Conservation (phyloP, 1,284 basidiomycete species). For the Cerioporus squamosus region DNA sequence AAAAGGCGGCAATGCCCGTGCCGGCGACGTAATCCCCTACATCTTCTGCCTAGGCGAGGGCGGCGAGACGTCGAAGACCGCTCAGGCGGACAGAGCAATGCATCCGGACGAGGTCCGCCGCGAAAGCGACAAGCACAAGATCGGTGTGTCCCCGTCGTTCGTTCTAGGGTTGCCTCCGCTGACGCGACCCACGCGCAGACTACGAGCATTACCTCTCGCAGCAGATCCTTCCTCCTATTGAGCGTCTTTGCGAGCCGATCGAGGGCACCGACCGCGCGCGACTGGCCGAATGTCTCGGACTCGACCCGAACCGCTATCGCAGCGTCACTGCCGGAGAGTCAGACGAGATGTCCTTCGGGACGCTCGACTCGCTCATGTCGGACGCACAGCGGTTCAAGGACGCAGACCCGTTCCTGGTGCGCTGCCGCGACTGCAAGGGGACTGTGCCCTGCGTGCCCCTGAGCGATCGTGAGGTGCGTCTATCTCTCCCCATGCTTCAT, state of each 20-base stretch:
- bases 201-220: slow-evolving; percentile 92
- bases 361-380: slow-evolving; percentile 89
- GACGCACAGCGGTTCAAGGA: slow-evolving; percentile 89
- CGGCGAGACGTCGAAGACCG: slow-evolving; percentile 74
- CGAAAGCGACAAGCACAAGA: slow-evolving; percentile 65
- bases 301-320: slow-evolving; percentile 86
- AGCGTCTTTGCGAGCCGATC: slow-evolving; percentile 95
- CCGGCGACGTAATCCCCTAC: slow-evolving; percentile 96
- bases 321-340: slow-evolving; percentile 43
- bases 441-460: slow-evolving; percentile 70
- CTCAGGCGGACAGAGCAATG: slow-evolving; percentile 89
- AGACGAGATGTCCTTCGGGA: slow-evolving; percentile 75
- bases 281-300: slow-evolving; percentile 91
- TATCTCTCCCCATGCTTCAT: neutral
- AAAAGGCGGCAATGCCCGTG: slow-evolving; percentile 79
- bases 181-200: slow-evolving; percentile 50
- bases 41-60: slow-evolving; percentile 88
- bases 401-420: slow-evolving; percentile 67
- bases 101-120: slow-evolving; percentile 93
- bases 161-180: neutral
- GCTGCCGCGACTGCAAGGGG: slow-evolving; percentile 76
- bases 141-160: slow-evolving; percentile 56
- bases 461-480: slow-evolving; percentile 60
- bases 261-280: slow-evolving; percentile 93
- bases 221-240: slow-evolving; percentile 94